phyloP scores from a whole-genome alignment of 2,329 filamentous ascomycete species.

The Scedosporium minutisporum region DNA sequence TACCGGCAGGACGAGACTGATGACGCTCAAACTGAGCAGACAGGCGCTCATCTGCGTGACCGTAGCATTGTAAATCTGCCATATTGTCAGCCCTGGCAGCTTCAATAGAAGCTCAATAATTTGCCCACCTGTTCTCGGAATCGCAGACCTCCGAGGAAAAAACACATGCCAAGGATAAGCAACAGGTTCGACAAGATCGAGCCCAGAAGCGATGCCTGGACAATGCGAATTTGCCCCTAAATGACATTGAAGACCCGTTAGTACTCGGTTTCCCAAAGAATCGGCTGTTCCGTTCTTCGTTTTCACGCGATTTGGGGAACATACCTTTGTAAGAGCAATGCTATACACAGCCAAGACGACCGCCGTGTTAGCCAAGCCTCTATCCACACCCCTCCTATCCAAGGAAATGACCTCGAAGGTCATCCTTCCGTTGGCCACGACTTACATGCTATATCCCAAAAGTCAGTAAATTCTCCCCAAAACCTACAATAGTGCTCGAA shows the following conservation, averaged over 20 bases:
- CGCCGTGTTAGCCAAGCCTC: not conserved
- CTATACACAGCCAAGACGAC: not conserved
- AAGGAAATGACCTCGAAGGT: not conserved
- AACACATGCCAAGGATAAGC: constrained; percentile 85
- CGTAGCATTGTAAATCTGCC: constrained; percentile 80
- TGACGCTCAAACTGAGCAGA: constrained; percentile 80
- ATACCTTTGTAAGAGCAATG: constrained; percentile 4
- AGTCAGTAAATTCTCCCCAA: constrained; percentile 8
- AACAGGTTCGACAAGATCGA: constrained; percentile 84
- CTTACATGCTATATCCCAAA: constrained; percentile 40
- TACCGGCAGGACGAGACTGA: constrained; percentile 76
- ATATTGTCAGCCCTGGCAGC: not conserved
- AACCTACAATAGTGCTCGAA: not conserved
- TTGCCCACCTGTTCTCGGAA: constrained; percentile 68
- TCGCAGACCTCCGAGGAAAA: constrained; percentile 75
- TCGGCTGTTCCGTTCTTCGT: too few species aligned
- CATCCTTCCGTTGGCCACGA: constrained; percentile 13
- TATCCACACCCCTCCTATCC: not conserved
- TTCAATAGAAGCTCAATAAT: not conserved
- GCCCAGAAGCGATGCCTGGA: constrained; percentile 81
- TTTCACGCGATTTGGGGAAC: not conserved
- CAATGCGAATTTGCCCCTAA: constrained; percentile 74
- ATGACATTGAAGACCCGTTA: not conserved
- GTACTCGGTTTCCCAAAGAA: not conserved
- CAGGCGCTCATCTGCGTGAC: constrained; percentile 96